phyloP scores from a whole-genome alignment of 2,329 filamentous ascomycete species.

The Epichloe bromicola region DNA sequence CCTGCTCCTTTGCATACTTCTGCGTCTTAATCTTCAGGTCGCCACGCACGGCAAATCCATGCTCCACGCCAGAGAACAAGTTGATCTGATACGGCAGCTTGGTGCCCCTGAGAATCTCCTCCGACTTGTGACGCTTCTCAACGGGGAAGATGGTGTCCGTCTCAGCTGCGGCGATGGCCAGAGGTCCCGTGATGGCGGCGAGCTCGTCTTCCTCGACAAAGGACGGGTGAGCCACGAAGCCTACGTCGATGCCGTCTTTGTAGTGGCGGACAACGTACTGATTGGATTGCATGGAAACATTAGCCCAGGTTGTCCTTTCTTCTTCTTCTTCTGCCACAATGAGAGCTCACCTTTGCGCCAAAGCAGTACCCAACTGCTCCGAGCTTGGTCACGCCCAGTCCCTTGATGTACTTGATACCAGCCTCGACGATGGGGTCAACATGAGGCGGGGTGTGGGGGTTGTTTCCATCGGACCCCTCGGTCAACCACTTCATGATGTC shows the following conservation, averaged over 20 bases:
- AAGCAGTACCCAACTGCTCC: conserved; percentile 52
- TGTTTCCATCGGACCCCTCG: conserved; percentile 33
- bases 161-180: conserved; percentile 51
- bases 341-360: conserved; percentile 39
- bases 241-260: conserved; percentile 40
- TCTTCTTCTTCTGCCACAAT: neutral
- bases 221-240: conserved; percentile 52
- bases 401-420: conserved; percentile 40
- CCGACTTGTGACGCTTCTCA: conserved; percentile 41
- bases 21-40: conserved; percentile 38
- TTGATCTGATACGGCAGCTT: conserved; percentile 52
- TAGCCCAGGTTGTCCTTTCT: neutral
- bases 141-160: conserved; percentile 45
- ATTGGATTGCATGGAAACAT: neutral
- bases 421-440: conserved; percentile 22
- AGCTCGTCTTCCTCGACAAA: conserved; percentile 48
- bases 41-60: conserved; percentile 62
- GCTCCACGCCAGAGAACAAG: conserved; percentile 53
- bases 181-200: conserved; percentile 38
- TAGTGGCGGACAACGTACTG: conserved; percentile 59
- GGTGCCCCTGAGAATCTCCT: conserved; percentile 42
- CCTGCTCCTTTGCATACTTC: conserved; percentile 65
- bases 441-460: conserved; percentile 25
- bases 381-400: conserved; percentile 38
- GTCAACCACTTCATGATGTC: conserved; percentile 21